Percentiles rank a stretch among this genome's conserved stretches.
These are phyloP conservation scores for Kentomonas sorsogonicus DNA, from an alignment of 208 protist genomes.

Conservation along the genomic window DNA sequence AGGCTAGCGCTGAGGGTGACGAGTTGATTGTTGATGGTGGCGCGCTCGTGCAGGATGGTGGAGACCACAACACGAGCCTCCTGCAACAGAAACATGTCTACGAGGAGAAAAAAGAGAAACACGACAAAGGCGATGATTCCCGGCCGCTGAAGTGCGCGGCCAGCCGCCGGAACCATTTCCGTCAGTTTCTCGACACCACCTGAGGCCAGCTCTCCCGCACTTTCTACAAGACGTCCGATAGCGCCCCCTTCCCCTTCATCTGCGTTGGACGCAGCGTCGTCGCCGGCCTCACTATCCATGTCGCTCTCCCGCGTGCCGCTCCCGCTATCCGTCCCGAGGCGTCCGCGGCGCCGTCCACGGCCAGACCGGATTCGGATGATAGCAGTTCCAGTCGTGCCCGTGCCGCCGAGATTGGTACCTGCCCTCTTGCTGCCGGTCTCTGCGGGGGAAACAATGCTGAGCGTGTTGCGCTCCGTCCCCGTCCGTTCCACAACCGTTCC, in stretches of 20 bases:
- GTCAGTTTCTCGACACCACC: slow-evolving; percentile 4
- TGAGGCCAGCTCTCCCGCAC: no score
- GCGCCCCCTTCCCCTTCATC: background rate
- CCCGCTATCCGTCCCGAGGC: no score
- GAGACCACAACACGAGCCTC: slow-evolving; percentile 22
- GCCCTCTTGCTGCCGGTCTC: no score
- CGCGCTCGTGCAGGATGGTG: slow-evolving; percentile 22
- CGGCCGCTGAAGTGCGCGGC: slow-evolving; percentile 15
- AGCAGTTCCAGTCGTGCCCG: no score
- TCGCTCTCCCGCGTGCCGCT: no score
- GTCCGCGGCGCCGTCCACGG: no score
- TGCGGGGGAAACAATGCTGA: no score
- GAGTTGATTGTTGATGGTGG: slow-evolving; percentile 38
- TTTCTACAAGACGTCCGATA: background rate
- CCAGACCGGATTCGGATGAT: no score
- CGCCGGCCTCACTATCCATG: background rate
- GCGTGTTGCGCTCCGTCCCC: no score
- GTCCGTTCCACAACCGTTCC: no score
- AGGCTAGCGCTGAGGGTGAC: slow-evolving; percentile 42
- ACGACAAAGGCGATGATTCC: slow-evolving; percentile 24
- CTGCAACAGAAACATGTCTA: slow-evolving; percentile 43
- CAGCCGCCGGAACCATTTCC: slow-evolving; percentile 6
- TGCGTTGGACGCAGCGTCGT: background rate
- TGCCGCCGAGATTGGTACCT: no score
- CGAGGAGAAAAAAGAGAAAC: slow-evolving; percentile 56